A percentile compares a stretch with the other conserved stretches of the same genome.
Conservation (phyloP, 2,329 filamentous ascomycete species). For the Colletotrichum karsti region DNA sequence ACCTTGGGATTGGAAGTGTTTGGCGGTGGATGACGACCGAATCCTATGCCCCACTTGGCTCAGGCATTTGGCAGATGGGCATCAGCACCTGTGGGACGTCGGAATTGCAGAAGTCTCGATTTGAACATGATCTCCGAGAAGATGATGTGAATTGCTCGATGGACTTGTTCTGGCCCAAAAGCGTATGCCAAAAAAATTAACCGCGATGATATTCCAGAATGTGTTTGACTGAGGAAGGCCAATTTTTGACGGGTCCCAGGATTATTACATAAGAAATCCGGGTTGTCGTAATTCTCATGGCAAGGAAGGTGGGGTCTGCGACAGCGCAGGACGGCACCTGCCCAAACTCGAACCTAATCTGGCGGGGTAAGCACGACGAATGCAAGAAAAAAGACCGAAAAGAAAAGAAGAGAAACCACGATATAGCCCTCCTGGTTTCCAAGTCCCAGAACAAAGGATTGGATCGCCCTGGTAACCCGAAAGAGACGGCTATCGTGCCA, state of each 20-base stretch:
- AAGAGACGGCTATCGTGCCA: background rate
- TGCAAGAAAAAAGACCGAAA: background rate
- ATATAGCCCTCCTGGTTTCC: background rate
- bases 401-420: background rate
- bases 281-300: background rate
- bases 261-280: background rate
- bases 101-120: background rate
- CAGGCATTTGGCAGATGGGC: background rate
- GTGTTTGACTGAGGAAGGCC: background rate
- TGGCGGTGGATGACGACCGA: constrained; percentile 1
- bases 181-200: too few species aligned
- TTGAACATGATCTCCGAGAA: background rate
- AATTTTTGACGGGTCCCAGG: background rate
- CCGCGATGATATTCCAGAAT: too few species aligned
- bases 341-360: constrained; percentile 5
- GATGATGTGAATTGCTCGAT: background rate
- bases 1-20: background rate
- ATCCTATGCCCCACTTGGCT: constrained; percentile 12
- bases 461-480: background rate
- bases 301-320: background rate
- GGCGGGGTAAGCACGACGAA: constrained; percentile 18
- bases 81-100: constrained; percentile 9
- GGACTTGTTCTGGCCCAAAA: background rate
- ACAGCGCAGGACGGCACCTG: background rate
- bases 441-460: constrained; percentile 8